Conservation (phyloP, 768 basidiomycete genomes). For the Collybia nuda region DNA sequence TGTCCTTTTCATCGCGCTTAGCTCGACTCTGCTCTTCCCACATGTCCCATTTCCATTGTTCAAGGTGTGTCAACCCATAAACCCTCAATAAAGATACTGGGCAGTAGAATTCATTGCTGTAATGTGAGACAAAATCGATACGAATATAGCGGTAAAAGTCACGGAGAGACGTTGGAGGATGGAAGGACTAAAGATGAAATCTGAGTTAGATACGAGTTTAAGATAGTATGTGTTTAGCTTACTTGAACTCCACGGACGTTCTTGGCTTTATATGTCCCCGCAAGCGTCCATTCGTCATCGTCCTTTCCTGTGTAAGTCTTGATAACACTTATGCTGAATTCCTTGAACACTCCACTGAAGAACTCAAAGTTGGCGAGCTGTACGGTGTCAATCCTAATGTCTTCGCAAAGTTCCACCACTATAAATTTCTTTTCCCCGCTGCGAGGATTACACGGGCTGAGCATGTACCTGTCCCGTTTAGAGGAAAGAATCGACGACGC, state of each 20-base stretch:
- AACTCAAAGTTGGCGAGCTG: slow-evolving; percentile 98
- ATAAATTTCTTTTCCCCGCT: slow-evolving; percentile 71
- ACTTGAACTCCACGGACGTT: slow-evolving; percentile 93
- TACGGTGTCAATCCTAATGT: slow-evolving; percentile 94
- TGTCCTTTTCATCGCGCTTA: slow-evolving; percentile 36
- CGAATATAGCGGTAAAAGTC: slow-evolving; percentile 94
- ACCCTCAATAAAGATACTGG: slow-evolving; percentile 91
- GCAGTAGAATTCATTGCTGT: slow-evolving; percentile 95
- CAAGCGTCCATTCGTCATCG: slow-evolving; percentile 63
- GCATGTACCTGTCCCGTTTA: slow-evolving; percentile 95
- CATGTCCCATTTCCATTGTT: slow-evolving; percentile 91
- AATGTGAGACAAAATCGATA: slow-evolving; percentile 91
- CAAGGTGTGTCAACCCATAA: slow-evolving; percentile 94
- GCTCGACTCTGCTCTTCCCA: slow-evolving; percentile 73
- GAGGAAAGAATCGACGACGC: slow-evolving; percentile 81
- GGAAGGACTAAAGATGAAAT: slow-evolving; percentile 58
- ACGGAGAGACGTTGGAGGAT: slow-evolving; percentile 65
- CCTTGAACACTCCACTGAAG: slow-evolving; percentile 95
- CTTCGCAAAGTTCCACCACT: slow-evolving; percentile 95
- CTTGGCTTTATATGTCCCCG: slow-evolving; percentile 82
- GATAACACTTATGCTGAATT: slow-evolving; percentile 83
- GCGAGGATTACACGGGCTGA: slow-evolving; percentile 76
- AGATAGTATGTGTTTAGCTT: slow-evolving; percentile 21
- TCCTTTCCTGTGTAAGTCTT: slow-evolving; percentile 68
- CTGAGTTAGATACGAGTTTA: background rate